Percentiles rank a stretch among this genome's conserved stretches.
Evolutionary conservation across 805 yeast genomes (phyloP).

Genomic region (Ogataea corticis): DNA sequence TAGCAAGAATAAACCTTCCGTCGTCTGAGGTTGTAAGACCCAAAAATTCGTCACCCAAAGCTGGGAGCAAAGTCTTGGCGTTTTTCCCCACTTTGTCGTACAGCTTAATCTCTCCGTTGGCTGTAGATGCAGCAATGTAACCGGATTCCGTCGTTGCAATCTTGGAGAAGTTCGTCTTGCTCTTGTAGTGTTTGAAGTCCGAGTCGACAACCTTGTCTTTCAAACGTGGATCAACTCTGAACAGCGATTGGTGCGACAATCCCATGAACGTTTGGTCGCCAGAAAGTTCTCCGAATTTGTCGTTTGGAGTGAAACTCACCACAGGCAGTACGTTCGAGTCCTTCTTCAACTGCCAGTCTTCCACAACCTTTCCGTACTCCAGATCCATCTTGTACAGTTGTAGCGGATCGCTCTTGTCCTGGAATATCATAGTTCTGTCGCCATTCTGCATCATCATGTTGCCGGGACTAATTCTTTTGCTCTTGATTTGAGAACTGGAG

Average conservation of each 20-base stretch:
- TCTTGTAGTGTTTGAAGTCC: constrained; percentile 53
- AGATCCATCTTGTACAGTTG: constrained; percentile 74
- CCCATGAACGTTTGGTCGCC: constrained; percentile 76
- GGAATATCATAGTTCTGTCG: constrained; percentile 69
- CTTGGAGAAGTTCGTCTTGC: constrained; percentile 56
- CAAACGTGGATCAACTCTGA: constrained; percentile 80
- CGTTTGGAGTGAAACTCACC: constrained; percentile 64
- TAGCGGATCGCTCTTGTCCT: constrained; percentile 45
- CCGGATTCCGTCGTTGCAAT: constrained; percentile 75
- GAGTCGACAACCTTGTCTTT: constrained; percentile 60
- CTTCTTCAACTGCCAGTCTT: constrained; percentile 69
- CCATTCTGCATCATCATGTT: constrained; percentile 76
- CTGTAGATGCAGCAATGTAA: constrained; percentile 71
- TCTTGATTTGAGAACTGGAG: constrained; percentile 49
- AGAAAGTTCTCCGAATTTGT: constrained; percentile 72
- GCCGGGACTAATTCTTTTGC: constrained; percentile 46
- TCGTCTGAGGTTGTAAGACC: constrained; percentile 74
- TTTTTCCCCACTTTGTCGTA: constrained; percentile 70
- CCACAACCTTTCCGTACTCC: constrained; percentile 78
- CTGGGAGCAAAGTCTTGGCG: constrained; percentile 80
- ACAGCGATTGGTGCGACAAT: constrained; percentile 61
- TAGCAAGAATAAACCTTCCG: constrained; percentile 81
- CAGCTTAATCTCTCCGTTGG: constrained; percentile 72
- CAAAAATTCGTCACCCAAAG: constrained; percentile 72
- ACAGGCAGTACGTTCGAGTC: constrained; percentile 40